These are phyloP conservation scores for Teratosphaeria gauchensis DNA, from an alignment of 2,329 filamentous ascomycete genomes.

Conservation along the genomic window DNA sequence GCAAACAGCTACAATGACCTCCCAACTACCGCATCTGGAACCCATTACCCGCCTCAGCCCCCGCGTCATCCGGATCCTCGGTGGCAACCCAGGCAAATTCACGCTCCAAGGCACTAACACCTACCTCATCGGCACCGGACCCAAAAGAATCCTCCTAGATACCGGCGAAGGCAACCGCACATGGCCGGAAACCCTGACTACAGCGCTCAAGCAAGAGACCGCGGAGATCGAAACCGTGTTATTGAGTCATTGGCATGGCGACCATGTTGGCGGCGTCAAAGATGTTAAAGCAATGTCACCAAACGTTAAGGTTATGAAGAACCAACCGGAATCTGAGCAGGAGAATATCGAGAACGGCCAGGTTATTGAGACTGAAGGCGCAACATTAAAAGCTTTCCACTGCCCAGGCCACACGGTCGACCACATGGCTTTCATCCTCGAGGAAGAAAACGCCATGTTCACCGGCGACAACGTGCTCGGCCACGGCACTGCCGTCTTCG, in stretches of 20 bases:
- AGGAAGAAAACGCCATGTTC: conserved; percentile 74
- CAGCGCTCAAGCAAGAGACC: conserved; percentile 56
- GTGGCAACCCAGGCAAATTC: conserved; percentile 81
- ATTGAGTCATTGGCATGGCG: conserved; percentile 85
- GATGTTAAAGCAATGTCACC: conserved; percentile 52
- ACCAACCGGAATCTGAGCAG: conserved; percentile 2
- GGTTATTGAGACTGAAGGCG: conserved; percentile 48
- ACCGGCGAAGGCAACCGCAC: conserved; percentile 71
- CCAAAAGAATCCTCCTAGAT: conserved; percentile 70
- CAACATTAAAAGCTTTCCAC: conserved; percentile 56
- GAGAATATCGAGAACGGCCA: conserved; percentile 48
- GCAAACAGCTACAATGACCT: background rate
- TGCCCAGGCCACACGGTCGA: conserved; percentile 71
- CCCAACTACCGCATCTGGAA: conserved; percentile 50
- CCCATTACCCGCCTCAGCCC: conserved; percentile 70
- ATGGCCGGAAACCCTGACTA: conserved; percentile 60
- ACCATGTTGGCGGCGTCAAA: conserved; percentile 69
- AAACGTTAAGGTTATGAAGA: conserved; percentile 15
- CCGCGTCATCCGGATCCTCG: conserved; percentile 72
- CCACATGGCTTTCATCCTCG: conserved; percentile 68
- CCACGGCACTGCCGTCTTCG: conserved; percentile 77
- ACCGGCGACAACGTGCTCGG: conserved; percentile 84
- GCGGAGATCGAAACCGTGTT: conserved; percentile 60
- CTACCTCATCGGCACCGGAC: conserved; percentile 75
- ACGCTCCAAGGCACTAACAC: conserved; percentile 80